Percentiles rank a stretch among this genome's conserved stretches.
Conservation (phyloP, 768 basidiomycete species). For the Termitomyces sp. region DNA sequence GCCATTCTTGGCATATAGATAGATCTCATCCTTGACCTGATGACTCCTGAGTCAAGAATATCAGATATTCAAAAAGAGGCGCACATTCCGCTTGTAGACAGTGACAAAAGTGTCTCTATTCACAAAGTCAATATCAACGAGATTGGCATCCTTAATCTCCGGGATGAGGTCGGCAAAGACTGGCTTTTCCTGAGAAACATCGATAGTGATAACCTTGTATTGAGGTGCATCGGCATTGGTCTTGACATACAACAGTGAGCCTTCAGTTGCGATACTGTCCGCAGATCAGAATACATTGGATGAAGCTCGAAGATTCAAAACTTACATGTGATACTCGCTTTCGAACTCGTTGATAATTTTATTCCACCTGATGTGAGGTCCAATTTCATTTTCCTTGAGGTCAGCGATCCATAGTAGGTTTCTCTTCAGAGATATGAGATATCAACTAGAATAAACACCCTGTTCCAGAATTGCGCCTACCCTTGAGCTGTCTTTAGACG, state of each 20-base stretch:
- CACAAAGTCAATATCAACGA: slow-evolving; percentile 48
- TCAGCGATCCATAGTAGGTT: slow-evolving; percentile 75
- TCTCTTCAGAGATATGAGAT: slow-evolving; percentile 43
- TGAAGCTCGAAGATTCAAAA: slow-evolving; percentile 8
- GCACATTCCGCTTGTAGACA: slow-evolving; percentile 71
- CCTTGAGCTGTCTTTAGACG: slow-evolving; percentile 59
- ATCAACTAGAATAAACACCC: slow-evolving; percentile 1
- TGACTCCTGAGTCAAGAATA: slow-evolving; percentile 5
- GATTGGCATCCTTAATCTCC: slow-evolving; percentile 61
- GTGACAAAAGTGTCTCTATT: slow-evolving; percentile 57
- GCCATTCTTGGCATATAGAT: slow-evolving; percentile 62
- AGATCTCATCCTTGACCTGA: slow-evolving; percentile 79
- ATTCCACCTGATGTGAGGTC: slow-evolving; percentile 66
- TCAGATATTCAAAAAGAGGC: slow-evolving; percentile 21
- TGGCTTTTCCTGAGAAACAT: slow-evolving; percentile 49
- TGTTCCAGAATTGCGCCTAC: slow-evolving; percentile 33
- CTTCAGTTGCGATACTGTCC: slow-evolving; percentile 63
- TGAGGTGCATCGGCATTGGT: slow-evolving; percentile 69
- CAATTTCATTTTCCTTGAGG: slow-evolving; percentile 56
- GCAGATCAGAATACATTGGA: slow-evolving; percentile 6
- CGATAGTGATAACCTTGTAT: slow-evolving; percentile 64
- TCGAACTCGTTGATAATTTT: slow-evolving; percentile 71
- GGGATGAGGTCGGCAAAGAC: slow-evolving; percentile 62
- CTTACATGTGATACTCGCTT: slow-evolving; percentile 64
- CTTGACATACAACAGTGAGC: slow-evolving; percentile 56